These are phyloP conservation scores for Alternaria sp. DNA, from an alignment of 2,329 filamentous ascomycete species.

Conservation along the genomic window DNA sequence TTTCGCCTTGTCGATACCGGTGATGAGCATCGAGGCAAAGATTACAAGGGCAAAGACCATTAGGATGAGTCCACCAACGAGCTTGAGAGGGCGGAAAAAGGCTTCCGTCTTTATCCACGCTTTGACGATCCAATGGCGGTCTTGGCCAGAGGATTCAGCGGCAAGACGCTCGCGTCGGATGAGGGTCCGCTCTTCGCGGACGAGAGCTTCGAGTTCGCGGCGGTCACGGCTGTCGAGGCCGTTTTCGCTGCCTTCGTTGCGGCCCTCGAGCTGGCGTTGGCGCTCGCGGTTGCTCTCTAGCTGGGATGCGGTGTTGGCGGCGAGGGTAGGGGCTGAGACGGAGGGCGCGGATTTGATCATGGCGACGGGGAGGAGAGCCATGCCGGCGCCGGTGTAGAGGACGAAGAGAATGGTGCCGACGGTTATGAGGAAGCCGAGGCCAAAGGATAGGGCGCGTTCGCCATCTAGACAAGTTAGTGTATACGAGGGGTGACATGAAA, in stretches of 20 bases:
- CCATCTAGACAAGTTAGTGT: constrained; percentile 65
- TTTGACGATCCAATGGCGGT: constrained; percentile 76
- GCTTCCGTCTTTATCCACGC: constrained; percentile 83
- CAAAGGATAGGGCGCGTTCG: constrained; percentile 91
- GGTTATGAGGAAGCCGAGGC: constrained; percentile 85
- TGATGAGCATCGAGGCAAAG: constrained; percentile 94
- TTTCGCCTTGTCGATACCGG: constrained; percentile 93
- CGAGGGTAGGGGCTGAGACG: constrained; percentile 81
- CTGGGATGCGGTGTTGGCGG: constrained; percentile 78
- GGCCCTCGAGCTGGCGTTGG: constrained; percentile 88
- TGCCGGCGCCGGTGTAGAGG: constrained; percentile 86
- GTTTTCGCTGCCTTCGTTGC: constrained; percentile 77
- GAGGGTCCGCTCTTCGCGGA: constrained; percentile 90
- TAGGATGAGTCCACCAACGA: constrained; percentile 82
- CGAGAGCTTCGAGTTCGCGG: constrained; percentile 84
- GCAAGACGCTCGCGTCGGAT: constrained; percentile 89
- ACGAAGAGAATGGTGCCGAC: constrained; percentile 87
- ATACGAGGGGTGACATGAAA: not conserved
- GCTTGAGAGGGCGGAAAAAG: constrained; percentile 86
- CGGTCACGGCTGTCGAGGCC: constrained; percentile 85
- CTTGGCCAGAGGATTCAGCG: constrained; percentile 80
- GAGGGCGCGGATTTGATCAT: constrained; percentile 92
- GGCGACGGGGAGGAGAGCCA: constrained; percentile 87
- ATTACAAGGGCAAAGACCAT: constrained; percentile 78
- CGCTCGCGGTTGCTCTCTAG: constrained; percentile 89